Percentiles rank a stretch among this genome's conserved stretches.
Evolutionary conservation across 305 asterid species (phyloP).

Genomic region (Fraxinus greggii): DNA sequence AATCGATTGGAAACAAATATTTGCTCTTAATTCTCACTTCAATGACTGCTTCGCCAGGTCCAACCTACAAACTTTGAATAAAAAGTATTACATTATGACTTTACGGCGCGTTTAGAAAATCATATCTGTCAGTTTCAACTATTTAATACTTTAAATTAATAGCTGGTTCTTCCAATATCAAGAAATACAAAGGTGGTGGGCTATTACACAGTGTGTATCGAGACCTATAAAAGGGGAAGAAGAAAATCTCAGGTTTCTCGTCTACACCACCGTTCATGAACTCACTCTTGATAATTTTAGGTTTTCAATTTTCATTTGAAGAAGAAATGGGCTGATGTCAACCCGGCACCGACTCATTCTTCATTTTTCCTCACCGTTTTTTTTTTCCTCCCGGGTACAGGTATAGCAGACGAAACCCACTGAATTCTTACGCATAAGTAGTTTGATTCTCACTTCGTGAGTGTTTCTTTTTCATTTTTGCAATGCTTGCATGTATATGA

Average conservation of each 20-base stretch:
- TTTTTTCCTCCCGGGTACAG: background rate
- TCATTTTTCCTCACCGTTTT: background rate
- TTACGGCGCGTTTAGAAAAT: background rate
- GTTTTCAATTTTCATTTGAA: background rate
- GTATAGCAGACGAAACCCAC: background rate
- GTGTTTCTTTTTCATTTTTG: background rate
- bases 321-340: background rate
- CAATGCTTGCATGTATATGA: background rate
- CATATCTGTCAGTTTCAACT: background rate
- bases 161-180: background rate
- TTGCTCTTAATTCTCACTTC: background rate
- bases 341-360: background rate
- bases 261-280: background rate
- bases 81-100: background rate
- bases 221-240: background rate
- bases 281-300: background rate
- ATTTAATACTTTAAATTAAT: background rate
- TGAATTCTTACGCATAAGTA: background rate
- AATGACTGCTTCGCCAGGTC: background rate
- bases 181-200: background rate
- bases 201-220: background rate
- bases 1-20: background rate
- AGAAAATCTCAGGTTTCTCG: background rate
- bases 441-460: background rate
- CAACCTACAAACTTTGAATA: background rate